Conservation (phyloP, 495 filamentous ascomycete genomes). For the Aspergillus bridgeri region DNA sequence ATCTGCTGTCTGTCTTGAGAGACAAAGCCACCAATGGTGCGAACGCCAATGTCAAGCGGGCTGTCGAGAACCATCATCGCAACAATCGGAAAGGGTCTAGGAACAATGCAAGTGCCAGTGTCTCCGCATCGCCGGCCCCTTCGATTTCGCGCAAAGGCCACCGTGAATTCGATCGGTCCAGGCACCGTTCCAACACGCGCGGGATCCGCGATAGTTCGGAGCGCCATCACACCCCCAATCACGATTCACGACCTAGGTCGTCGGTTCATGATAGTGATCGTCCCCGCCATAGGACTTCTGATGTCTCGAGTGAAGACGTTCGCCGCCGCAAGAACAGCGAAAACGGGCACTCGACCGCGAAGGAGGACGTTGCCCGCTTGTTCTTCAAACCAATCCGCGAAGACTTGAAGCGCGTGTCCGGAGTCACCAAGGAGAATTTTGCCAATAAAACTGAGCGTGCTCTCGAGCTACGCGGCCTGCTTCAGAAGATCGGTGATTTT, state of each 20-base stretch:
- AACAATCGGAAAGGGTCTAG: conserved; percentile 68
- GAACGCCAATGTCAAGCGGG: conserved; percentile 65
- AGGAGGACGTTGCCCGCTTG: conserved; percentile 52
- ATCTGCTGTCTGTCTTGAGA: conserved; percentile 85
- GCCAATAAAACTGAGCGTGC: conserved; percentile 58
- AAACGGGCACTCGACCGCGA: conserved; percentile 35
- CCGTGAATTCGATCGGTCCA: conserved; percentile 50
- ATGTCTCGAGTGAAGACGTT: conserved; percentile 39
- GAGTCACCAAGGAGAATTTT: conserved; percentile 61
- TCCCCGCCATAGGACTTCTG: conserved; percentile 35
- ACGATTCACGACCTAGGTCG: conserved; percentile 38
- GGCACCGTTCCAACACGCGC: conserved; percentile 47
- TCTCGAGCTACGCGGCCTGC: conserved; percentile 39
- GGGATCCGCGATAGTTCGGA: conserved; percentile 45
- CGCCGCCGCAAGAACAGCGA: conserved; percentile 43
- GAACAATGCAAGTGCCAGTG: conserved; percentile 38
- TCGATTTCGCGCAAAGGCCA: conserved; percentile 44
- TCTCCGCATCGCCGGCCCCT: conserved; percentile 55
- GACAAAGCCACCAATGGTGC: conserved; percentile 67
- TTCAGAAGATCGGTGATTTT: conserved; percentile 49
- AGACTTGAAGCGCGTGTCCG: conserved; percentile 54
- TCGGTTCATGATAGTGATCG: conserved; percentile 35
- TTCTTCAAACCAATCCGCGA: conserved; percentile 59
- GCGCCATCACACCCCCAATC: conserved; percentile 41
- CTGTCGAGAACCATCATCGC: conserved; percentile 84